Percentiles rank a stretch among this genome's conserved stretches.
These are phyloP conservation scores for Clohesyomyces aquaticus DNA, from an alignment of 495 filamentous ascomycete genomes.

Conservation along the genomic window DNA sequence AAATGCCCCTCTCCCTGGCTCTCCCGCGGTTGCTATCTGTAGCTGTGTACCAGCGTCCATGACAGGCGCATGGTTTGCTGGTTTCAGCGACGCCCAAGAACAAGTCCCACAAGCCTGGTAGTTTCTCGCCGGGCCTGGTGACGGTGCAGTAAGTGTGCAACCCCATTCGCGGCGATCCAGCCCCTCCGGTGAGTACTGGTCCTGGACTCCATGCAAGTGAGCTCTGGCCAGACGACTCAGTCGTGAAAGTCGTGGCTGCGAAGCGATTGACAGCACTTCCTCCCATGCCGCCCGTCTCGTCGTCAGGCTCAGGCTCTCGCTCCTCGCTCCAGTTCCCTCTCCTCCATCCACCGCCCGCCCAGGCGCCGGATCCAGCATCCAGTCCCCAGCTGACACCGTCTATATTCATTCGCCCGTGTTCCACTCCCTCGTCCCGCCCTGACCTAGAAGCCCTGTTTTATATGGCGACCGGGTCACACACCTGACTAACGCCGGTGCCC, in stretches of 20 bases:
- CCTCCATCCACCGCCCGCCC: too few relatives aligned
- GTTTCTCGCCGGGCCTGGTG: background rate
- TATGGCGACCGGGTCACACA: slow-evolving; percentile 5
- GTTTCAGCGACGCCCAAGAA: too few relatives aligned
- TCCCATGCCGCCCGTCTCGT: background rate
- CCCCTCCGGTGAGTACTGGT: too few relatives aligned
- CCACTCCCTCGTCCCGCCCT: background rate
- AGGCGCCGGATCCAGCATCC: background rate
- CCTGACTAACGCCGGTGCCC: background rate
- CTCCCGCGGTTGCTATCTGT: background rate
- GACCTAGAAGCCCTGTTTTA: slow-evolving; percentile 9
- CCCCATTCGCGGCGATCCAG: background rate
- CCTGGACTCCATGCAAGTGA: background rate
- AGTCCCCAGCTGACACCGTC: background rate
- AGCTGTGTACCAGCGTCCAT: too few relatives aligned
- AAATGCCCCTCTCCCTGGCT: too few relatives aligned
- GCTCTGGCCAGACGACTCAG: background rate
- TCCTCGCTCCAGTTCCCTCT: too few relatives aligned
- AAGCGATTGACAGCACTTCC: too few relatives aligned
- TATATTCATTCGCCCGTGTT: background rate
- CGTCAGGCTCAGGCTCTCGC: background rate
- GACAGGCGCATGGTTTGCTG: background rate
- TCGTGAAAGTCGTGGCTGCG: background rate
- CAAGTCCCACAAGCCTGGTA: too few relatives aligned
- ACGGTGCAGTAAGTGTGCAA: background rate